phyloP scores from a whole-genome alignment of 768 basidiomycete genomes.

The Mycena galopus region DNA sequence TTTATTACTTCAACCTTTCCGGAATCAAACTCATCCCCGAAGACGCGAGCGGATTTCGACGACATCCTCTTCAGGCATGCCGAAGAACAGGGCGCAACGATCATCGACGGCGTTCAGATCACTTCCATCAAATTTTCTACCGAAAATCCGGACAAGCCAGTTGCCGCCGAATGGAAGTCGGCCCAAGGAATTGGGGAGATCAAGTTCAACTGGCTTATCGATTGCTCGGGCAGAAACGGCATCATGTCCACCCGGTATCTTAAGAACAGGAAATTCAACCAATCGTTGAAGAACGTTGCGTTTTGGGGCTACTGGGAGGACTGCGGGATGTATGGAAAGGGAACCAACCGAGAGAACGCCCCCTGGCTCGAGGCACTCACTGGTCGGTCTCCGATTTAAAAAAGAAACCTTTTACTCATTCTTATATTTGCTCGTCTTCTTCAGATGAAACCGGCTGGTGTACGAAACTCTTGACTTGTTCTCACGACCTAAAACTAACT shows the following conservation, averaged over 20 bases:
- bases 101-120: no score
- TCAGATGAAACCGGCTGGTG: conserved; percentile 69
- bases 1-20: conserved; percentile 65
- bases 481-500: no score
- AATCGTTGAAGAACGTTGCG: conserved; percentile 69
- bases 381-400: not conserved
- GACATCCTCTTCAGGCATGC: no score
- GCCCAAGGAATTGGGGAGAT: no score
- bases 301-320: conserved; percentile 78
- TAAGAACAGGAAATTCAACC: conserved; percentile 56
- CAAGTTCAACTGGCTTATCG: conserved; percentile 73
- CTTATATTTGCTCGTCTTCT: no score
- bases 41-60: no score
- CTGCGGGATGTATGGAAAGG: conserved; percentile 52
- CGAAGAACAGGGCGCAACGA: no score
- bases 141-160: no score
- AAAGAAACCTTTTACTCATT: no score
- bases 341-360: conserved; percentile 63
- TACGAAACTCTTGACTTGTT: no score
- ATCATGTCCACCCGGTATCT: conserved; percentile 71
- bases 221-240: conserved; percentile 72
- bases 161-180: no score
- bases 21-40: conserved; percentile 52
- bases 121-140: no score
- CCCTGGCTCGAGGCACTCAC: conserved; percentile 63